Base-by-base conservation (phyloP, 306 rosid species). In the Adenanthera pavonina region DNA sequence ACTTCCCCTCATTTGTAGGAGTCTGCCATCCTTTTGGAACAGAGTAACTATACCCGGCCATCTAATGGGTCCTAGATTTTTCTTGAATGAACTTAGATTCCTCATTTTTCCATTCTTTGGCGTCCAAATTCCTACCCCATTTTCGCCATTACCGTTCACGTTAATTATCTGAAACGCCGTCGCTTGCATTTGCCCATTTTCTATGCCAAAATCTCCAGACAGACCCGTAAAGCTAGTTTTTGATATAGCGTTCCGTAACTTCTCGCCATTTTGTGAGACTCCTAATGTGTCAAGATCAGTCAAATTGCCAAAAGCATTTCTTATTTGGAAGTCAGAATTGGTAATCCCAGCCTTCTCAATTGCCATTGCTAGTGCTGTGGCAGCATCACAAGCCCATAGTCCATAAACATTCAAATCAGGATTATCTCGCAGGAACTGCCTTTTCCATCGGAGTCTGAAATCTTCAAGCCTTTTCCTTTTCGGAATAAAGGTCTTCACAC, bases 381-480 rank as follows among this genome's bases (percentile, higher is more conserved):
- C 78, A 2, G 91, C 71, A 62, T 90, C 90, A 33, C 88, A 49
- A 2, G 91, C 93, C 91, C 89, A 88, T 1, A 82, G 4, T 13
- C 90, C 86, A 3, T 74, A 67, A 11, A 82, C 80, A 36, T 69
- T 54, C 5, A 86, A 15, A 4, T 80, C 30, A 0, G 78, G 86
- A 46, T 87, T 68, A 8, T 85, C 84, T 0, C 13, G 16, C 6
- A 25, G 76, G 62, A 84, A 81, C 41, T 73, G 34, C 6, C 48
- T 83, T 52, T 78, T 78, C 90, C 87, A 88, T 46, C 86, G 44
- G 15, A 38, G 49, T 49, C 11, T 35, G 69, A 84, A 83, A 74
- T 17, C 43, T 9, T 62, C 49, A 5, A 86, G 74, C 66, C 49
- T 77, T 13, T 14, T 64, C 6, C 86, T 48, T 2, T 6, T 11